Evolutionary conservation across 768 basidiomycete genomes (phyloP), one percentile per base, ranked within the genome.

Genomic region (Phallus indusiatus): DNA sequence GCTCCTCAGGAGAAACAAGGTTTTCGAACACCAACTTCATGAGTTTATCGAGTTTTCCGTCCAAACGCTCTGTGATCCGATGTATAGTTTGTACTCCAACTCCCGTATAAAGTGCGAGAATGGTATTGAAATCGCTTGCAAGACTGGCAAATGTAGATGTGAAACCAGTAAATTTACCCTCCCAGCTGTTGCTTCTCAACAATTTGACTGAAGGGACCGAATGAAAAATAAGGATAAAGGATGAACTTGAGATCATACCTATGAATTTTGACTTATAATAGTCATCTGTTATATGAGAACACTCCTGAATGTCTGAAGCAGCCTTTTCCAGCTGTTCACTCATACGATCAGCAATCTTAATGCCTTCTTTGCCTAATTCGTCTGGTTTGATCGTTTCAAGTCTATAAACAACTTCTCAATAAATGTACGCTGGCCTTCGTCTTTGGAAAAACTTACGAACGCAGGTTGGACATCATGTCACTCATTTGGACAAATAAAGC

Each of bases 401-500:
- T n/a, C 42, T 42, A n/a, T 42, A 42, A 42, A 28, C 28, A 3
- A 28, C 28, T 28, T 7, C 28, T 28, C 7, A 28, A 28, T 28
- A 7, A 28, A n/a, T 28, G 28, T 3, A 7, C 7, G 28, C 28
- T 28, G 28, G 7, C 12, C 42, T 4, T 14, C 14, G 18, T 20
- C 4, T 17, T 5, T 2, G 21, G n/a, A n/a, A n/a, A 35, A 28
- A 56, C 20, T 21, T 22, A 56, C 55, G 28, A 46, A 11, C 24
- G 17, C 20, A 56, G 24, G 14, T 28, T 11, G 18, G 12, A n/a
- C 55, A 56, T 56, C 47, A 49, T 49, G n/a, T 56, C 46, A n/a
- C 33, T 56, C 55, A 56, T 56, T 28, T 56, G 22, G 5, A 56
- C 11, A 16, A 56, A 22, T 9, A 56, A 42, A 14, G 55, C 55